Conservation (phyloP, 495 filamentous ascomycete species). For the Hypoxylon subgilvum region DNA sequence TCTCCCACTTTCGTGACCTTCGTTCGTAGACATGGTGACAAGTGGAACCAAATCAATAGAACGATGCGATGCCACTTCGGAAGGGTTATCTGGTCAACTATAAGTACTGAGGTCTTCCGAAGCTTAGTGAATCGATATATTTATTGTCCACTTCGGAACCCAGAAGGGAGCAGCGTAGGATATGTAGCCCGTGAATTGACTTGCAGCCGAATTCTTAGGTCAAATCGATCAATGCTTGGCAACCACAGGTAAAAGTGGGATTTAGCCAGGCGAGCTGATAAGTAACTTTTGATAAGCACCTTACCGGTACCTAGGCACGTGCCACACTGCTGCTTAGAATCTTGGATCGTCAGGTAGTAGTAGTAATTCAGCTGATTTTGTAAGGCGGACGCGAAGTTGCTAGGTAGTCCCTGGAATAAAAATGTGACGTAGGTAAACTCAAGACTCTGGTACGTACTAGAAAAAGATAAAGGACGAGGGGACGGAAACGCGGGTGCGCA, state of each 20-base stretch:
- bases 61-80: background rate
- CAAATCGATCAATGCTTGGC: slow-evolving; percentile 15
- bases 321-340: slow-evolving; percentile 2
- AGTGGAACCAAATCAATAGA: background rate
- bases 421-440: slow-evolving; percentile 3
- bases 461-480: background rate
- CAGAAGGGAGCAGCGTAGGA: no score
- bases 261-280: slow-evolving; percentile 8
- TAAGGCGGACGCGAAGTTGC: no score
- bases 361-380: no score
- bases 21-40: slow-evolving; percentile 36
- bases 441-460: no score
- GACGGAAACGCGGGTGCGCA: background rate
- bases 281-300: no score
- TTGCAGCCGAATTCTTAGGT: no score
- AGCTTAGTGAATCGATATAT: no score
- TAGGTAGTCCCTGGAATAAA: no score
- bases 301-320: slow-evolving; percentile 14
- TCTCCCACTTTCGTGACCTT: slow-evolving; percentile 39
- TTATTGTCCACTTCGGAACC: no score
- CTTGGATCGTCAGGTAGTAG: no score
- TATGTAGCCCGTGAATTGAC: no score
- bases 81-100: background rate
- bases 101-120: no score
- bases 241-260: background rate